Evolutionary conservation across 2,329 filamentous ascomycete species (phyloP), one percentile per base, ranked within the genome.

Genomic region (Aspergillus niger): DNA sequence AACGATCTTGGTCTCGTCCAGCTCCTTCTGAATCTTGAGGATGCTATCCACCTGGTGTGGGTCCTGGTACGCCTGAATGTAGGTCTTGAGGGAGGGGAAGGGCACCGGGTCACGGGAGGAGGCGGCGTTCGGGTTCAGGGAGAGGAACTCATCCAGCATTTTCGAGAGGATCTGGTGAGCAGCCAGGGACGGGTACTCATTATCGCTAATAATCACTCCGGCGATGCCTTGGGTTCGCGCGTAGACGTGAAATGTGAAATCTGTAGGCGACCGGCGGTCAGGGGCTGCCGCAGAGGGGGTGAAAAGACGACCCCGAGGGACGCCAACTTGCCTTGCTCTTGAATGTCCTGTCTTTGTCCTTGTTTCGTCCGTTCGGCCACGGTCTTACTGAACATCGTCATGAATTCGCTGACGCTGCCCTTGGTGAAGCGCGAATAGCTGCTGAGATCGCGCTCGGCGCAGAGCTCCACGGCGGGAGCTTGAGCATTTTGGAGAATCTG

Each of bases 1-100:
- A 61, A 97, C 89, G 73, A 96, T 93, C 85, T 97, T 98, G 63
- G 94, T 98, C 83, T 97, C 93, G 73, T 98, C 93, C 63, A 99
- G 84, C 81, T 99, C 92, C 80, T 92, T 90, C 79, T 98, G 94
- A 71, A 99, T 97, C 84, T 92, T 93, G 83, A 92, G 86, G 74
- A 98, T 96, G 78, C 89, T 94, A 80, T 96, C 92, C 67, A 92
- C 93, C 79, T 96, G 86, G 72, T 88, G 83, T 11, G 94, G 92
- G 76, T 97, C 91, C 81, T 97, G 91, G 80, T 92, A 96, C 67
- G 89, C 88, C 43, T 78, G 74, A 54, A 91, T 83, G 78, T 96
- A 96, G 44, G 92, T 89, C 76, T 91, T 89, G 58, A 98, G 83
- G 74, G 85, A 47, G 90, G 90, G 74, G 92, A 89, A 20, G 82